Conservation (phyloP, 495 filamentous ascomycete species). For the Hypoxylon intermedium region DNA sequence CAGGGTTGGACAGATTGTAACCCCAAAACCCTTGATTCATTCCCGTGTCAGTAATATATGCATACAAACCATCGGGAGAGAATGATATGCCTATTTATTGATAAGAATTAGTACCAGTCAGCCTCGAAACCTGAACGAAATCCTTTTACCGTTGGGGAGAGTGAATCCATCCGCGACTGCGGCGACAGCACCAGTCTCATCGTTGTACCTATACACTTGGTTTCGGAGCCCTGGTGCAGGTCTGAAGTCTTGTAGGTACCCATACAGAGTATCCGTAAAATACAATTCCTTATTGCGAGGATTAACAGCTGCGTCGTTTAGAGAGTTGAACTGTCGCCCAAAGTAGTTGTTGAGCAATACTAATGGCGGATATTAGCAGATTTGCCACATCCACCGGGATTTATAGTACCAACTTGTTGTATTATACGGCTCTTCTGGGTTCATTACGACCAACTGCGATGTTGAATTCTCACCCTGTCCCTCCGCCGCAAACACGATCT, state of each 20-base stretch:
- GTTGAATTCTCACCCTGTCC: slow-evolving; percentile 55
- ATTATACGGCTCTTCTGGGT: slow-evolving; percentile 57
- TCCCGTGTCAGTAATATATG: slow-evolving; percentile 66
- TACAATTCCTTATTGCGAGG: slow-evolving; percentile 62
- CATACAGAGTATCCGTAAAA: slow-evolving; percentile 71
- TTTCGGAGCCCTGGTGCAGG: slow-evolving; percentile 57
- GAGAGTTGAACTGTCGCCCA: slow-evolving; percentile 66
- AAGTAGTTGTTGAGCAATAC: slow-evolving; percentile 61
- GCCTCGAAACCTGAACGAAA: too few relatives aligned
- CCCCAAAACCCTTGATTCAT: slow-evolving; percentile 51
- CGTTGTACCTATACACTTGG: slow-evolving; percentile 64
- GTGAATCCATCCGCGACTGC: slow-evolving; percentile 64
- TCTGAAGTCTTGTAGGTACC: slow-evolving; percentile 64
- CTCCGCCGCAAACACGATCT: slow-evolving; percentile 55
- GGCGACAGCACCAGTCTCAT: slow-evolving; percentile 53
- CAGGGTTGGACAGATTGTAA: slow-evolving; percentile 41
- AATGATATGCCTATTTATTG: slow-evolving; percentile 57
- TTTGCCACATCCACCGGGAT: neutral
- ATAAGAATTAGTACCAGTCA: too few relatives aligned
- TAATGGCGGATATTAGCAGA: slow-evolving; percentile 3
- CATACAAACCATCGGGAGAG: slow-evolving; percentile 57
- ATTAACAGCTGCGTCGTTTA: slow-evolving; percentile 64
- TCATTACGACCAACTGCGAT: slow-evolving; percentile 54
- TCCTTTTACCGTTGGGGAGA: slow-evolving; percentile 63
- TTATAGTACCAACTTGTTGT: slow-evolving; percentile 47